A percentile compares a stretch with the other conserved stretches of the same genome.
Conservation (phyloP, 148 eudicot genomes). For the Hydrangea macrophylla region DNA sequence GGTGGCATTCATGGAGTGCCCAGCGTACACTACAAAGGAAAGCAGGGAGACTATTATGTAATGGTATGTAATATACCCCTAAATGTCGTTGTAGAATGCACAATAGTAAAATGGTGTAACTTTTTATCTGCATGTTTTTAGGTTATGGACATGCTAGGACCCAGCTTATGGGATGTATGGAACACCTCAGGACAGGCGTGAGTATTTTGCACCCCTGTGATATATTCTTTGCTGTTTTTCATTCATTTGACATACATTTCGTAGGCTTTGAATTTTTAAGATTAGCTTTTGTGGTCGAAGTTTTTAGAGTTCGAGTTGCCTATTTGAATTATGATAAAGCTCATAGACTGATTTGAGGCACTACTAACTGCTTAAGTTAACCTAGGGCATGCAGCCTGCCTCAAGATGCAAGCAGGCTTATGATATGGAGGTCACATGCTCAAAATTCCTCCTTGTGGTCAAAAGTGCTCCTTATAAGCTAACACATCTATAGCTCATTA, state of each 20-base stretch:
- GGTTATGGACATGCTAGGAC: slow-evolving; percentile 98
- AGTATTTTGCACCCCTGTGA: slow-evolving; percentile 38
- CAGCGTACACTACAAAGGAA: slow-evolving; percentile 82
- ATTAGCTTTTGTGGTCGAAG: too few species aligned
- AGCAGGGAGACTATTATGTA: slow-evolving; percentile 85
- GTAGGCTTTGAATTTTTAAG: not conserved
- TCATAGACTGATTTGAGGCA: too few species aligned
- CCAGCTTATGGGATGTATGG: slow-evolving; percentile 98
- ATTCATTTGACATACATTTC: not conserved
- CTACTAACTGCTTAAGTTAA: not conserved
- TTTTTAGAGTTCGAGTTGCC: not conserved
- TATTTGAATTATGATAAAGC: not conserved
- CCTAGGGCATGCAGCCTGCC: too few species aligned
- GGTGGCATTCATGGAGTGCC: slow-evolving; percentile 94
- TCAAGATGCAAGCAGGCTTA: too few species aligned
- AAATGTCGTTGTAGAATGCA: not conserved
- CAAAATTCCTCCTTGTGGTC: too few species aligned
- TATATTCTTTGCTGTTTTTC: not conserved
- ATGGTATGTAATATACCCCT: slow-evolving; percentile 47
- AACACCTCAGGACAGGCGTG: slow-evolving; percentile 85
- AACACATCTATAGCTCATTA: too few species aligned
- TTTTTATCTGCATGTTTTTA: slow-evolving; percentile 21
- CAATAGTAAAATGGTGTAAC: slow-evolving; percentile 1
- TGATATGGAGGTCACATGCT: too few species aligned
- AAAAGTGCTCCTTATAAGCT: too few species aligned